phyloP scores from a whole-genome alignment of 306 rosid species.

The Lathyrus sativus region DNA sequence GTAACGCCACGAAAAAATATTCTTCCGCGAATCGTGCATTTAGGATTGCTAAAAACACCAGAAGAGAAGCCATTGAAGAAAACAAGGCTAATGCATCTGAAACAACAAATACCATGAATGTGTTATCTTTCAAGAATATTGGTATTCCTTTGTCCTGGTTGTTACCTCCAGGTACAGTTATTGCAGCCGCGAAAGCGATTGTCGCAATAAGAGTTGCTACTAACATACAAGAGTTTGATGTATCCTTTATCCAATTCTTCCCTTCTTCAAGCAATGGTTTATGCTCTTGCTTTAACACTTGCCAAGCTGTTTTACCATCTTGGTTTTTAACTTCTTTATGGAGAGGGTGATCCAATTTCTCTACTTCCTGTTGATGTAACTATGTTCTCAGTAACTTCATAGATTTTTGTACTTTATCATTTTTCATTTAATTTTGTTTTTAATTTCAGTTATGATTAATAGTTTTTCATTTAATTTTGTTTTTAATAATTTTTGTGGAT shows the following conservation, averaged over 20 bases:
- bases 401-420: neutral
- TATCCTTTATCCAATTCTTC: constrained; percentile 62
- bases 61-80: constrained; percentile 52
- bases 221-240: constrained; percentile 55
- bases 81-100: constrained; percentile 58
- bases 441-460: no score
- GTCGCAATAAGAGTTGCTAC: constrained; percentile 63
- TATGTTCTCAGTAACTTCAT: constrained; percentile 2
- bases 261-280: constrained; percentile 47
- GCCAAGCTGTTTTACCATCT: constrained; percentile 52
- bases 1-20: constrained; percentile 50
- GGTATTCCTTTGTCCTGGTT: constrained; percentile 47
- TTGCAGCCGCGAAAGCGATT: constrained; percentile 51
- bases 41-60: constrained; percentile 55
- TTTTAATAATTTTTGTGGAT: no score
- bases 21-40: constrained; percentile 49
- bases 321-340: constrained; percentile 39
- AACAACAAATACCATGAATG: constrained; percentile 45
- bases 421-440: no score
- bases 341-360: constrained; percentile 48
- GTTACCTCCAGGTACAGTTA: constrained; percentile 62
- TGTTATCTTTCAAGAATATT: constrained; percentile 32
- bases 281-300: constrained; percentile 56
- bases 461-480: no score
- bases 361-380: constrained; percentile 46